These are phyloP conservation scores for Podaxis sp. DNA, from an alignment of 768 basidiomycete genomes.

Conservation along the genomic window DNA sequence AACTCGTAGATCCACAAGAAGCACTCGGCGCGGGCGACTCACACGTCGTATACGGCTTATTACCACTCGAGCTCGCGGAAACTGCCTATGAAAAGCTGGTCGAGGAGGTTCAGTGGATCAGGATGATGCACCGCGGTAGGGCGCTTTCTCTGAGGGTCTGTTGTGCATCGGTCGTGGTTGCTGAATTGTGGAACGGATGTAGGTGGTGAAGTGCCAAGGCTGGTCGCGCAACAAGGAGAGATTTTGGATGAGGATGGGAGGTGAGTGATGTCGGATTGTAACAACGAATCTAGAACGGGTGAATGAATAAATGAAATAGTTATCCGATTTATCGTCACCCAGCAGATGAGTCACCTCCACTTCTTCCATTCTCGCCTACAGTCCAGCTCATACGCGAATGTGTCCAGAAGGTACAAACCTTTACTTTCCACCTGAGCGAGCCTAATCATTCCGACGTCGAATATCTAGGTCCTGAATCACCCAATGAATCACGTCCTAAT, in stretches of 20 bases:
- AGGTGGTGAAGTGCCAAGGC: slow-evolving; percentile 62
- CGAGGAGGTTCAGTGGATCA: slow-evolving; percentile 69
- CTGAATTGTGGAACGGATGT: not conserved
- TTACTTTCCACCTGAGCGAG: not conserved
- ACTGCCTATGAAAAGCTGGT: slow-evolving; percentile 57
- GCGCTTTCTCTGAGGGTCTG: not conserved
- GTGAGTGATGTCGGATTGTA: slow-evolving; percentile 19
- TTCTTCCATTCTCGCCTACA: slow-evolving; percentile 66
- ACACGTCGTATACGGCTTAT: slow-evolving; percentile 53
- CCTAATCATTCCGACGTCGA: not conserved
- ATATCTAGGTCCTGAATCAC: slow-evolving; percentile 40
- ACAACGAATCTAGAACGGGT: too few relatives aligned
- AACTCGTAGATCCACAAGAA: not conserved
- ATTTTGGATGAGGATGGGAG: slow-evolving; percentile 36
- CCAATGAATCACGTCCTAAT: slow-evolving; percentile 84
- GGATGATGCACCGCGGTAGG: slow-evolving; percentile 76
- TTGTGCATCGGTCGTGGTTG: not conserved
- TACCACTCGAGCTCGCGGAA: slow-evolving; percentile 55
- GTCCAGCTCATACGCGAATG: slow-evolving; percentile 63
- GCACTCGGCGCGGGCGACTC: slow-evolving; percentile 68
- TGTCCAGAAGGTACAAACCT: slow-evolving; percentile 48
- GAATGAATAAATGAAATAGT: not conserved
- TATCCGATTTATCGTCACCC: slow-evolving; percentile 79
- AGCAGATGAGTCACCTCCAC: slow-evolving; percentile 72
- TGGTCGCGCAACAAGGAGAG: slow-evolving; percentile 38